Base-by-base conservation (phyloP, 2,329 filamentous ascomycete genomes). In the Plenodomus tracheiphilus region DNA sequence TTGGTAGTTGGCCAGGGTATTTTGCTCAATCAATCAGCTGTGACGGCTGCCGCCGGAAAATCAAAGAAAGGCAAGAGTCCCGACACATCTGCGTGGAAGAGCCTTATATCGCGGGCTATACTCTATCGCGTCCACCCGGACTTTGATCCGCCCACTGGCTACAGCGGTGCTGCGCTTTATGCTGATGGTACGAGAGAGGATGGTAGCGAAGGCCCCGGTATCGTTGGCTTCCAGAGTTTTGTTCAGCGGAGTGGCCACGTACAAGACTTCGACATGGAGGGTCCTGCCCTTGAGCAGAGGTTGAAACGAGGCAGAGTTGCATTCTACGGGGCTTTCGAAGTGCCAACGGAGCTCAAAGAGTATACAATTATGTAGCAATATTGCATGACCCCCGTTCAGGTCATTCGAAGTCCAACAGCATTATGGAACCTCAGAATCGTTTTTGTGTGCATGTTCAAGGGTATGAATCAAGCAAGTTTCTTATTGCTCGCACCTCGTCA, bases 171-270 rank as follows among this genome's bases (percentile, higher is more conserved):
- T 17, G 61, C 59, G 13, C 32, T 64, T 2, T 61, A 58, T 32
- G 52, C 52, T 1, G 44, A 62, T 21, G 58, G 59, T 0, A 30
- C 37, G 5, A 49, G 55, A 21, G 51, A 64, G 20, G 56, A 64
- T 43, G 55, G 57, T 0, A 56, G 47, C 4, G 17, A 46, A 7
- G 57, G 59, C 5, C 49, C 51, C 1, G 57, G 53, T n/a, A 41
- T 62, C 8, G 51, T 58, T 4, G 59, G 57, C 3, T 61, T 64
- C 25, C 59, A 62, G 39, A 57, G 52, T 36, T 64, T 64, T 36
- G 59, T 59, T 4, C 61, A 64, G 38, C 22, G 45, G 6, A 45
- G 46, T 38, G 53, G 46, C 5, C 53, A 53, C 21, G 43, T 53
- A 17, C 58, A 62, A 21, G 58, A 46, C n/a, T 64, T 53, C 37